Conservation (phyloP, 257 asterid species). For the Fraxinus quadrangulata region DNA sequence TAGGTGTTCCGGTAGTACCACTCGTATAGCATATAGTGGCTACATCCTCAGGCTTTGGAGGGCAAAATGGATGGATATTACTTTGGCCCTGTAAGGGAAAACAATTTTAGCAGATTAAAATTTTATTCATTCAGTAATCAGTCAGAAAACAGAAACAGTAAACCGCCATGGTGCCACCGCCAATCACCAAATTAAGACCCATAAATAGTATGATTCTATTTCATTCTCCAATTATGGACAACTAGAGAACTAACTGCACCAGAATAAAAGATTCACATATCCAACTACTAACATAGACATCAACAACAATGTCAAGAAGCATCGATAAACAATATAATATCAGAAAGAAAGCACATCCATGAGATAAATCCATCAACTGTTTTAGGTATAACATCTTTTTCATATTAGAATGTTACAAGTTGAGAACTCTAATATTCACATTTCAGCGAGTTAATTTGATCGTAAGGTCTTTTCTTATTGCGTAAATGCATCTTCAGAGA, state of each 20-base stretch:
- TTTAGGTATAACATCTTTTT: neutral
- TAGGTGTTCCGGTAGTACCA: conserved; percentile 78
- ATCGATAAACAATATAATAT: neutral
- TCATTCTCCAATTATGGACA: conserved; percentile 3
- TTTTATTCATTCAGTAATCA: neutral
- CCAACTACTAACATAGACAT: neutral
- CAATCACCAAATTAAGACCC: conserved; percentile 21
- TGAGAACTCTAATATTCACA: neutral
- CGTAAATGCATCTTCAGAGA: neutral
- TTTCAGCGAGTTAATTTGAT: too few species aligned
- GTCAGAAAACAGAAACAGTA: conserved; percentile 7
- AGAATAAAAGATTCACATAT: neutral
- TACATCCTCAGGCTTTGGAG: conserved; percentile 79
- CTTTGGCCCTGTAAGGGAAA: conserved; percentile 54
- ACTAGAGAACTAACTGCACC: neutral
- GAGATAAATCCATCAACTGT: neutral
- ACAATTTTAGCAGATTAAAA: conserved; percentile 12
- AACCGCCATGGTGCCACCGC: neutral
- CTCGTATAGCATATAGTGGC: conserved; percentile 57
- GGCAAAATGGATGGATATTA: conserved; percentile 68
- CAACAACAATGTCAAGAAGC: neutral
- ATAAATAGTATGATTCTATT: neutral
- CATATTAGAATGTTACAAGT: neutral
- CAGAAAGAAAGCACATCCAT: neutral
- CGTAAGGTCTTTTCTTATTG: neutral